phyloP scores from a whole-genome alignment of 257 asterid species.

The Penstemon newberryi region DNA sequence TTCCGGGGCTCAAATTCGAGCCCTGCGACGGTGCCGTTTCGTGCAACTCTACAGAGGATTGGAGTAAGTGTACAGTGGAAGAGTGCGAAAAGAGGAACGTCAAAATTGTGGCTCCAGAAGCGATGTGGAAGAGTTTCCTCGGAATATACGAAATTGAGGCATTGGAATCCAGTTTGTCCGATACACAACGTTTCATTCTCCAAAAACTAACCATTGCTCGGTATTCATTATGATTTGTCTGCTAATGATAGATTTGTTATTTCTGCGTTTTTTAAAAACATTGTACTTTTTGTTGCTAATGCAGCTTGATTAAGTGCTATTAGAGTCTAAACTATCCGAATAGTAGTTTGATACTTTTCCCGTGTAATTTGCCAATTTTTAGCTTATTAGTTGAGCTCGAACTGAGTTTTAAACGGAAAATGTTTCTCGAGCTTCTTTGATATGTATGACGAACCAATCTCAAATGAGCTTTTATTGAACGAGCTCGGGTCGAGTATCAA shows the following conservation, averaged over 20 bases:
- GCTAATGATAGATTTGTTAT: not conserved
- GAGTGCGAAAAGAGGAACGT: constrained; percentile 57
- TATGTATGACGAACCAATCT: no score
- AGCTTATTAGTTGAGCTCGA: no score
- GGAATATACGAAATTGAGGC: constrained; percentile 70
- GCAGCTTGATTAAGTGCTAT: no score
- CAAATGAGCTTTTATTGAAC: no score
- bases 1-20: constrained; percentile 62
- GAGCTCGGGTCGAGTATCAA: no score
- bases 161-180: constrained; percentile 44
- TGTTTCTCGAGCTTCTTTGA: no score
- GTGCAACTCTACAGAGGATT: constrained; percentile 30
- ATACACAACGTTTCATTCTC: constrained; percentile 56
- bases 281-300: constrained; percentile 1
- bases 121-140: constrained; percentile 66
- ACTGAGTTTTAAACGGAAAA: no score
- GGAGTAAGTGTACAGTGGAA: constrained; percentile 39
- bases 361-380: no score
- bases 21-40: constrained; percentile 32
- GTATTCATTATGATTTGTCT: constrained; percentile 34
- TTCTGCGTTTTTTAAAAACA: not conserved
- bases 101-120: constrained; percentile 64
- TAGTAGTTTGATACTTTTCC: no score
- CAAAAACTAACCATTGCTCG: constrained; percentile 80
- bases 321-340: no score